Conservation (phyloP, 1,284 basidiomycete genomes). For the Paramarasmius palmivorus region DNA sequence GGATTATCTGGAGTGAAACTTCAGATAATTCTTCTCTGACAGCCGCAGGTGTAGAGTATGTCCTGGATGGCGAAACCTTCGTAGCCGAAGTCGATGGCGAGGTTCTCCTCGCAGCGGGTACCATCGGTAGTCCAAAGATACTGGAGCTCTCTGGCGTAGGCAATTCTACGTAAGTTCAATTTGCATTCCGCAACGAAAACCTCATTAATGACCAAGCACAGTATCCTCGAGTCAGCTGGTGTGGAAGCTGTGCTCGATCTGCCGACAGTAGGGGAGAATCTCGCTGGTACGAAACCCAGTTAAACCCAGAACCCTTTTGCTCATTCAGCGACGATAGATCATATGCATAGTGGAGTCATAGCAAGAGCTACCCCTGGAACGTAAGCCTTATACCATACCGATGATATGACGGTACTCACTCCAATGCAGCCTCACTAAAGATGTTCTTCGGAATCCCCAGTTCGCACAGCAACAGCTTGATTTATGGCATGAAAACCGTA, state of each 20-base stretch:
- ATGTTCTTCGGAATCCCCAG: slow-evolving; percentile 20
- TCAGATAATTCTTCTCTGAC: slow-evolving; percentile 2
- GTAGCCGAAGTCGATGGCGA: slow-evolving; percentile 16
- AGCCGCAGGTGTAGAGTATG: slow-evolving; percentile 22
- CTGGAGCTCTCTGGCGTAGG: slow-evolving; percentile 31
- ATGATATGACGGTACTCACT: not conserved
- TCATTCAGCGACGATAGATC: slow-evolving; percentile 20
- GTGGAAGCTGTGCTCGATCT: slow-evolving; percentile 21
- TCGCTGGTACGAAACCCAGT: slow-evolving; percentile 26
- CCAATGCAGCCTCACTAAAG: slow-evolving; percentile 26
- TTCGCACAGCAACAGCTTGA: slow-evolving; percentile 23
- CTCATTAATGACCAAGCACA: slow-evolving; percentile 5
- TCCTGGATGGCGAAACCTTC: slow-evolving; percentile 9
- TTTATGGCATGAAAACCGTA: slow-evolving; percentile 28
- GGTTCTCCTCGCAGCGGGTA: slow-evolving; percentile 28
- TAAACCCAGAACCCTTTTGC: not conserved
- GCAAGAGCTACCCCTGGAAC: slow-evolving; percentile 29
- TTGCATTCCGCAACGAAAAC: not conserved
- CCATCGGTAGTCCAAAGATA: slow-evolving; percentile 30
- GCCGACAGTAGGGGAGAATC: slow-evolving; percentile 29
- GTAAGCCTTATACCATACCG: too few relatives aligned
- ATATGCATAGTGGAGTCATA: slow-evolving; percentile 32
- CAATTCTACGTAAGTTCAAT: slow-evolving; percentile 23
- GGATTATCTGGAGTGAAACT: slow-evolving; percentile 23
- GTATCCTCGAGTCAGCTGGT: slow-evolving; percentile 23